Conservation (phyloP, 2,329 filamentous ascomycete genomes). For the Salinomyces thailandicus region DNA sequence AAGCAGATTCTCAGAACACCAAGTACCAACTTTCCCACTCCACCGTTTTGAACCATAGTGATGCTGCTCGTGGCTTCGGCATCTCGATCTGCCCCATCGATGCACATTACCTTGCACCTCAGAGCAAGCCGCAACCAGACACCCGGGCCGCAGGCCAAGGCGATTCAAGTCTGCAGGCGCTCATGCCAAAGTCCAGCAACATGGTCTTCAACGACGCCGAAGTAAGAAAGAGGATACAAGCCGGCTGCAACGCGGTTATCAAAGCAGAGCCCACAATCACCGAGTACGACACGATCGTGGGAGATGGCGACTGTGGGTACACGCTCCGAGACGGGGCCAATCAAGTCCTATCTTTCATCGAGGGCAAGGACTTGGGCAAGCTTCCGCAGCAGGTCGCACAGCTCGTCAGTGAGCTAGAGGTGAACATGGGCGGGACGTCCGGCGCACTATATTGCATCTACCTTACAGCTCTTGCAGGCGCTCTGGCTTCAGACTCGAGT, state of each 20-base stretch:
- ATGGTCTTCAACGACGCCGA: slow-evolving; percentile 22
- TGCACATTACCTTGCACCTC: slow-evolving; percentile 16
- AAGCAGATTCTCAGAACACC: slow-evolving; percentile 19
- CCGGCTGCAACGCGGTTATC: slow-evolving; percentile 26
- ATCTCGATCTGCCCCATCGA: slow-evolving; percentile 24
- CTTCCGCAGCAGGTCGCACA: slow-evolving; percentile 19
- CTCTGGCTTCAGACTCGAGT: slow-evolving; percentile 14
- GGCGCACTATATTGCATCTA: slow-evolving; percentile 29
- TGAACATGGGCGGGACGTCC: slow-evolving; percentile 28
- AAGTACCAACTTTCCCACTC: slow-evolving; percentile 25
- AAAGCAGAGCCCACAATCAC: slow-evolving; percentile 26
- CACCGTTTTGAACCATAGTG: slow-evolving; percentile 22
- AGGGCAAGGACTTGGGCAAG: slow-evolving; percentile 17
- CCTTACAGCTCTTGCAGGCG: slow-evolving; percentile 23
- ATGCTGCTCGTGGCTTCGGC: slow-evolving; percentile 24
- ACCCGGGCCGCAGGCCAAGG: background rate
- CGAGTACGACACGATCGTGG: slow-evolving; percentile 28
- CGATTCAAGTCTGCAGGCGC: slow-evolving; percentile 6
- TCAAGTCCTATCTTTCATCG: slow-evolving; percentile 25
- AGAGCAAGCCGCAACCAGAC: slow-evolving; percentile 9
- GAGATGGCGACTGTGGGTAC: slow-evolving; percentile 29
- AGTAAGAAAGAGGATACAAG: slow-evolving; percentile 19
- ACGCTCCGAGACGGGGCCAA: slow-evolving; percentile 27
- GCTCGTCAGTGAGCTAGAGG: slow-evolving; percentile 25
- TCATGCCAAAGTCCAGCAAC: slow-evolving; percentile 11